A percentile compares a stretch with the other conserved stretches of the same genome.
Conservation (phyloP, 106 monocot species). For the Dioscorea alata region DNA sequence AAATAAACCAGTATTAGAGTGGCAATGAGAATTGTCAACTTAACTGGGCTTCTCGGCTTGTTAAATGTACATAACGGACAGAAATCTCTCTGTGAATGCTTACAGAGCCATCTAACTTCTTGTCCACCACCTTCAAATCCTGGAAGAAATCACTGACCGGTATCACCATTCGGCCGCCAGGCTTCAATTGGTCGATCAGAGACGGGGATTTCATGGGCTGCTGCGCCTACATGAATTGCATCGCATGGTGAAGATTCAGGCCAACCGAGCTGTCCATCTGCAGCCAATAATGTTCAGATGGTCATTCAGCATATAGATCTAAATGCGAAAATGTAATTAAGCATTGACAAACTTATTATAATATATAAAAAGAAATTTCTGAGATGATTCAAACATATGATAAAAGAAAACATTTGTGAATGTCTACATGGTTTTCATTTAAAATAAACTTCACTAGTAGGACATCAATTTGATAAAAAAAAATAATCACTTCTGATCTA, state of each 20-base stretch:
- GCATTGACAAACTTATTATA: too few species aligned
- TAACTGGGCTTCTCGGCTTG: conserved; percentile 64
- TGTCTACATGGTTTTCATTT: too few species aligned
- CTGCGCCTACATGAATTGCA: conserved; percentile 88
- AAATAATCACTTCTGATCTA: too few species aligned
- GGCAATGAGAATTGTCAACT: neutral
- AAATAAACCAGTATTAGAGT: too few species aligned
- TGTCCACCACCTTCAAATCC: conserved; percentile 74
- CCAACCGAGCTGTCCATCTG: conserved; percentile 84
- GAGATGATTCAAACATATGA: too few species aligned
- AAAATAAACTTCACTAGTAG: too few species aligned
- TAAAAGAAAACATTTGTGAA: too few species aligned
- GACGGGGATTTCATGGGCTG: conserved; percentile 68
- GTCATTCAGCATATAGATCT: too few species aligned
- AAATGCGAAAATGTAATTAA: too few species aligned
- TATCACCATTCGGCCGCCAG: conserved; percentile 81
- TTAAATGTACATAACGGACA: conserved; percentile 78
- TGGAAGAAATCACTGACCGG: conserved; percentile 71
- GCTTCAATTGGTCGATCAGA: conserved; percentile 70
- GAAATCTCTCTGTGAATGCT: conserved; percentile 39
- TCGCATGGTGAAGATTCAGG: conserved; percentile 72
- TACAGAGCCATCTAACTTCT: conserved; percentile 62
- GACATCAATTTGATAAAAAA: too few species aligned
- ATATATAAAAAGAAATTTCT: too few species aligned
- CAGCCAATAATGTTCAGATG: neutral